Evolutionary conservation across 257 asterid genomes (phyloP).

Genomic region (Forsythia suspensa): DNA sequence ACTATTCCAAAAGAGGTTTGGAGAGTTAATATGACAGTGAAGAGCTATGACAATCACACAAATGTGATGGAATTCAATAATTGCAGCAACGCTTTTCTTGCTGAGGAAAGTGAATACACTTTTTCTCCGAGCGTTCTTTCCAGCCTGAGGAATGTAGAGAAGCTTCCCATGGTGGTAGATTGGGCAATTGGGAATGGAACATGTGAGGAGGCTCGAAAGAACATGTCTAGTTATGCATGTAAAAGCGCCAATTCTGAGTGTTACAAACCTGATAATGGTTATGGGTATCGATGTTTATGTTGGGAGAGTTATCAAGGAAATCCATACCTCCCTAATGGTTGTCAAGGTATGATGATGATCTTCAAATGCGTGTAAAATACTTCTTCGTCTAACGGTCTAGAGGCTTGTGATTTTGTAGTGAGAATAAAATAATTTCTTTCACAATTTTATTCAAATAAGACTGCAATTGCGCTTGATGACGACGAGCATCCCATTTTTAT

Average conservation of each 20-base stretch:
- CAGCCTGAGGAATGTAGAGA: not conserved
- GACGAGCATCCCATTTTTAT: too few relatives aligned
- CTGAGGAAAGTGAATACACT: constrained; percentile 6
- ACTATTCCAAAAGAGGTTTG: constrained; percentile 18
- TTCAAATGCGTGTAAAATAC: too few relatives aligned
- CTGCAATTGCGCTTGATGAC: too few relatives aligned
- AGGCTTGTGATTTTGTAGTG: too few relatives aligned
- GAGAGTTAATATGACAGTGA: not conserved
- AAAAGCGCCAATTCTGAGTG: constrained; percentile 21
- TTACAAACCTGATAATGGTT: not conserved
- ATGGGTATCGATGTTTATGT: constrained; percentile 39
- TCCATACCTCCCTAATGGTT: constrained; percentile 38
- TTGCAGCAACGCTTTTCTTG: constrained; percentile 36
- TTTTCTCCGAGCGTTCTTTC: constrained; percentile 12
- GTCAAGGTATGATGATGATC: constrained; percentile 27
- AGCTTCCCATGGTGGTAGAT: constrained; percentile 39
- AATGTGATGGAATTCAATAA: not conserved
- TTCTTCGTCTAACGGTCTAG: too few relatives aligned
- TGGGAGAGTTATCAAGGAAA: constrained; percentile 37
- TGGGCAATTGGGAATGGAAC: constrained; percentile 39
- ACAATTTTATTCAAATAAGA: not conserved
- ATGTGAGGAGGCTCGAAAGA: constrained; percentile 25
- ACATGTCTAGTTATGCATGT: constrained; percentile 31
- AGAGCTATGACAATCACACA: not conserved
- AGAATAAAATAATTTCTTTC: not conserved